Base-by-base conservation (phyloP, 2,329 filamentous ascomycete species). In the Hypomyces rosellus region DNA sequence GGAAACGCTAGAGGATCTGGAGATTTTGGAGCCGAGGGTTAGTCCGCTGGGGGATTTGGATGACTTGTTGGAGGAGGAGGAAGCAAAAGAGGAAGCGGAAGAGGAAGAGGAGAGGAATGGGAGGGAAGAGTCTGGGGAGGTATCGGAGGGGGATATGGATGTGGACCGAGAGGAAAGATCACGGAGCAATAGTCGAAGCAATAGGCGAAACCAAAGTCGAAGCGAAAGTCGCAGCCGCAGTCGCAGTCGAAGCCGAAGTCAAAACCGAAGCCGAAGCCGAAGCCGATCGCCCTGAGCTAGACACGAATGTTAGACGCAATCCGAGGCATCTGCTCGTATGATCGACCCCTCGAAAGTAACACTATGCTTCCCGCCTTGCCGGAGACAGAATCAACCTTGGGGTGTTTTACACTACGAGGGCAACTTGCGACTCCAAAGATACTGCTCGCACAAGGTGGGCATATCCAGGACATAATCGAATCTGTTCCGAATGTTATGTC, bases 31-130 rank as follows among this genome's bases (percentile, higher is more conserved):
- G 63, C 87, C 90, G 45, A 80, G 92, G 57, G 80, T 89, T 34
- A 96, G 91, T 67, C 84, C 89, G 34, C 68, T 97, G 53, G 89
- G 86, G 1, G 89, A 90, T 58, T 75, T 92, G 49, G 88, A 92
- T 57, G 84, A 84, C 55, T 63, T 89, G 57, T 68, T 89, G 44
- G 80, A 82, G 48, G 81, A 82, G 38, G 79, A 69, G n/a, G n/a
- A n/a, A n/a, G n/a, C n/a, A n/a, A n/a, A n/a, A n/a, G 81, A 82
- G 38, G 79, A 69, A 9, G 65, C 65, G 20, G 62, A 63, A 5
- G 63, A 68, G 36, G 65, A 57, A 4, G 55, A 59, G 30, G 56
- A 61, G 18, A 34, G 20, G 5, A 48, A 49, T n/a, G 49, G 56
- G 13, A 63, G 61, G 34, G 70, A 72, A 40, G 74, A 76, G 5